Evolutionary conservation across 768 basidiomycete species (phyloP), one percentile per base, ranked within the genome.

Genomic region (Hericium coralloides): DNA sequence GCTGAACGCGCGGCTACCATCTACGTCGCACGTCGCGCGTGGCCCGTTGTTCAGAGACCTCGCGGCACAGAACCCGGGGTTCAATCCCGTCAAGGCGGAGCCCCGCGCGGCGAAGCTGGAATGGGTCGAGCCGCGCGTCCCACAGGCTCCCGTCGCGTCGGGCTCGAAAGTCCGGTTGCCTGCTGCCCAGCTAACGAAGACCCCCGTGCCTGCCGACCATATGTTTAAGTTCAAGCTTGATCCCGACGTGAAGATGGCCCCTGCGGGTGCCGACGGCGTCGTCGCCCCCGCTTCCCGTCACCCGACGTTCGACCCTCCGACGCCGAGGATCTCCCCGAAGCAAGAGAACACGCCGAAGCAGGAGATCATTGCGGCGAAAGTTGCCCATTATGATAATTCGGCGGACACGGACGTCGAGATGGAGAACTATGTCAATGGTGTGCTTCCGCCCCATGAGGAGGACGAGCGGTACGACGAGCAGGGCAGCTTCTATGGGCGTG

Each of bases 401-500:
- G 14, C 14, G 36, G 52, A 52, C 23, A 12, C 31, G 31, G 31
- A 52, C 15, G 52, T 36, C 14, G 31, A 38, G 17, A 23, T 36
- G 31, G 31, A 38, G 17, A 43, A 54, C 22, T 15, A 8, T 1
- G 20, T 54, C 12, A 25, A 17, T 20, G 17, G 17, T 5, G 20
- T 22, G 25, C 53, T 14, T n/a, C 18, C 12, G 7, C 4, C 18
- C 17, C 1, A n/a, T 6, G 23, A n/a, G 3, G 53, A n/a, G 8
- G 60, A 67, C 8, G 72, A 76, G 39, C 56, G 68, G 20, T 66
- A 63, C 25, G 80, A 81, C 59, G 67, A 65, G 0, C 70, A 77
- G 48, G 79, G 78, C 1, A 73, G 79, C 54, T 80, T 70, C 57
- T 68, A 75, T 59, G 79, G 80, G 6, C 70, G 77, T 2, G 77